Base-by-base conservation (phyloP, 73 alveolate genomes). In the Paramecium sexaurelia region DNA sequence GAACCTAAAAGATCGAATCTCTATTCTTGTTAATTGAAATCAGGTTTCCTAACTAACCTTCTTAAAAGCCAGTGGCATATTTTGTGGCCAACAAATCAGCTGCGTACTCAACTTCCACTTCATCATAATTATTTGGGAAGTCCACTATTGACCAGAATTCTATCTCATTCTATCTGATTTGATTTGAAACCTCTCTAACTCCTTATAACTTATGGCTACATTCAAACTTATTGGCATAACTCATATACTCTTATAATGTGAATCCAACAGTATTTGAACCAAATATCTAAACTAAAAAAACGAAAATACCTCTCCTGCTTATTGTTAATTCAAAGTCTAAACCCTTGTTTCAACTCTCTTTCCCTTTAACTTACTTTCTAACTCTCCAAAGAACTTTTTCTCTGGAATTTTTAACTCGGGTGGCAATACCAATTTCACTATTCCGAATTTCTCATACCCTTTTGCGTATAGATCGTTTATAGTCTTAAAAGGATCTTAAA, bases 141-240 rank as follows among this genome's bases (percentile, higher is more conserved):
- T 96, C 98, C 2, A 96, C 97, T 29, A 51, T 91, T 11, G 94
- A 88, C 97, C 97, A 94, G 90, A 93, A 96, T 32, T 94, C 95
- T 61, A 89, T 90, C 87, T 96, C 98, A 24, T 92, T 91, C 26
- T 45, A 33, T 29, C 91, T 20, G 24, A 61, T 24, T 15, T 41
- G 61, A 24, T 61, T 86, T 1, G 61, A 26, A 45, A 39, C 66
- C 67, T 61, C 55, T 55, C 75, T 92, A n/a, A 5, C 47, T 92
- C 78, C 85, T 67, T 67, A 32, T 37, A 33, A 20, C 84, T 66
- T 19, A 67, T 85, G 55, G 61, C 66, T 32, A 56, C 56, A 15
- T 33, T 32, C 69, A 32, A 92, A 92, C 71, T 87, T 55, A 13
- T 87, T 45, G 5, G 96, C 96, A 11, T 67, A 19, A 6, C 57